Conservation (phyloP, 805 yeast genomes). For the Candida multigemmis region DNA sequence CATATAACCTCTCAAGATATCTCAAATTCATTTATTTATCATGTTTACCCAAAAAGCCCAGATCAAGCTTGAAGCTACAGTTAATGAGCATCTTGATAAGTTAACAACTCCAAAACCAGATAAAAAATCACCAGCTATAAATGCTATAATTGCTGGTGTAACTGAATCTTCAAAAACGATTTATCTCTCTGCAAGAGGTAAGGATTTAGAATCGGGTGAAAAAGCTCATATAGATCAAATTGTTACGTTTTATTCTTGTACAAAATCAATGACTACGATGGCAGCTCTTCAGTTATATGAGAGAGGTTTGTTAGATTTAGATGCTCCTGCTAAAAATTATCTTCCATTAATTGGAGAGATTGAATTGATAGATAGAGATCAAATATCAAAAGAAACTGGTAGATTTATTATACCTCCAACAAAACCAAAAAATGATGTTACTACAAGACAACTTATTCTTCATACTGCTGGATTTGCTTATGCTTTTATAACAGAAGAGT, state of each 20-base stretch:
- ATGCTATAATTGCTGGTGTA: constrained; percentile 18
- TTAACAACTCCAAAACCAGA: background rate
- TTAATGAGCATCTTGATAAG: too few relatives aligned
- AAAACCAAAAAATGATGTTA: constrained; percentile 13
- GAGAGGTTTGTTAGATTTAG: constrained; percentile 20
- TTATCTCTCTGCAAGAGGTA: too few relatives aligned
- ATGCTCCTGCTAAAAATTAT: constrained; percentile 20
- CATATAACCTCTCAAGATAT: too few relatives aligned
- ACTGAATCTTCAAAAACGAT: constrained; percentile 12
- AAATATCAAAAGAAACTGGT: constrained; percentile 15
- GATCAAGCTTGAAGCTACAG: too few relatives aligned
- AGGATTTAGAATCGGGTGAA: constrained; percentile 8
- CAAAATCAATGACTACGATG: constrained; percentile 26
- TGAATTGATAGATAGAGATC: constrained; percentile 16
- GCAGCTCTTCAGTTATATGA: constrained; percentile 26
- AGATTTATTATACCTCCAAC: constrained; percentile 11
- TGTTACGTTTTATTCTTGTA: constrained; percentile 17
- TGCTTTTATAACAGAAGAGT: constrained; percentile 20
- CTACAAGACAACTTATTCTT: constrained; percentile 18
- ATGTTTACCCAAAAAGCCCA: too few relatives aligned
- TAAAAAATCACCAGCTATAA: constrained; percentile 6
- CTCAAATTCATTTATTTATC: too few relatives aligned
- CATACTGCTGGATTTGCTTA: constrained; percentile 29
- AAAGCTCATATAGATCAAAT: constrained; percentile 9
- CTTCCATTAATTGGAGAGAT: constrained; percentile 22